These are phyloP conservation scores for Vitellaria paradoxa DNA, from an alignment of 179 eudicot species.

Conservation along the genomic window DNA sequence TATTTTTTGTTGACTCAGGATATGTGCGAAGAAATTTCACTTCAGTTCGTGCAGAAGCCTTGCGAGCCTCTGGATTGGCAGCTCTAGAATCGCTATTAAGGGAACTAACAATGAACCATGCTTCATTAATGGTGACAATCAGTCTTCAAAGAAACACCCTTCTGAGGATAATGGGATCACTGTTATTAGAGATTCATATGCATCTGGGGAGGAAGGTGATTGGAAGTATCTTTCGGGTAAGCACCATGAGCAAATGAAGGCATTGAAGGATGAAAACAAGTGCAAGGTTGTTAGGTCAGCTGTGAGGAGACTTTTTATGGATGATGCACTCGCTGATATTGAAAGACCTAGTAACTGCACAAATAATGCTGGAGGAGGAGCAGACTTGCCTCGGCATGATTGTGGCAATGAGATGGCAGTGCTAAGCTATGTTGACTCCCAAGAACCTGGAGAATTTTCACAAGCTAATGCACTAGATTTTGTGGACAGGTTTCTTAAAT, in stretches of 20 bases:
- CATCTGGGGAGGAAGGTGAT: constrained; percentile 21
- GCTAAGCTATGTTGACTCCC: constrained; percentile 79
- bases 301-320: constrained; percentile 53
- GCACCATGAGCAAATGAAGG: constrained; percentile 19
- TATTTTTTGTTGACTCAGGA: constrained; percentile 26
- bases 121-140: constrained; percentile 17
- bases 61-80: constrained; percentile 54
- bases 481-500: constrained; percentile 69
- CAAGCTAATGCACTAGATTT: constrained; percentile 82
- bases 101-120: constrained; percentile 30
- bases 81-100: constrained; percentile 41
- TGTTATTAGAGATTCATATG: constrained; percentile 10
- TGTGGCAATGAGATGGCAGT: constrained; percentile 49
- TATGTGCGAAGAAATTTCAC: constrained; percentile 40
- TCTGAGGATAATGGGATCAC: constrained; percentile 19
- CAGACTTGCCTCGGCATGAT: constrained; percentile 26
- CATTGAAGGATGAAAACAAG: constrained; percentile 26
- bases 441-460: constrained; percentile 88
- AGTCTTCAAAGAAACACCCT: constrained; percentile 19
- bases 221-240: constrained; percentile 17
- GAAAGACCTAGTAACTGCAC: constrained; percentile 20
- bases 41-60: constrained; percentile 59
- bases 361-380: constrained; percentile 22
- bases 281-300: constrained; percentile 43
- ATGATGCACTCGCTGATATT: constrained; percentile 34